Evolutionary conservation across 2,329 filamentous ascomycete species (phyloP).

Genomic region (Microdochium bolleyi): DNA sequence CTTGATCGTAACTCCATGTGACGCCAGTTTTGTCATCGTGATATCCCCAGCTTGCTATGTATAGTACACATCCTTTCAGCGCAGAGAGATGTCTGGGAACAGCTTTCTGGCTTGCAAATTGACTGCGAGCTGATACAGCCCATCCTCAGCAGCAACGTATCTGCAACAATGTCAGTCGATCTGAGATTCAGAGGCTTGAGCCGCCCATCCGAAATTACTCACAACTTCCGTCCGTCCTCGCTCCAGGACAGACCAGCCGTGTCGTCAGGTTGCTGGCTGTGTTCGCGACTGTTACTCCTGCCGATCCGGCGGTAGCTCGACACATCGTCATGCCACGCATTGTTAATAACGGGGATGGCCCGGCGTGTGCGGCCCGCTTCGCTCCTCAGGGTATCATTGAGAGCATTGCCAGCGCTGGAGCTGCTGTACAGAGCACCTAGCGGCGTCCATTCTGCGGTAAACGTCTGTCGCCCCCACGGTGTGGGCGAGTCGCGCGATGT

Average conservation of each 20-base stretch:
- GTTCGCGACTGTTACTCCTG: slow-evolving; percentile 18
- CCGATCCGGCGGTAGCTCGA: slow-evolving; percentile 14
- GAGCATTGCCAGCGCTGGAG: slow-evolving; percentile 9
- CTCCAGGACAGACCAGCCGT: slow-evolving; percentile 57
- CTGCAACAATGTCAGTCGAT: too few species aligned
- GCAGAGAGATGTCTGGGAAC: slow-evolving; percentile 45
- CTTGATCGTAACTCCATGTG: too few species aligned
- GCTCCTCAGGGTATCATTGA: slow-evolving; percentile 4
- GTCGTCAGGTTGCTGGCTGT: slow-evolving; percentile 42
- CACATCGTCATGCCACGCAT: slow-evolving; percentile 20
- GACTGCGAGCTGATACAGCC: slow-evolving; percentile 67
- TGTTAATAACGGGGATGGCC: slow-evolving; percentile 18
- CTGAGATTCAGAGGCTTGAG: too few species aligned
- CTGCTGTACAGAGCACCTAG: slow-evolving; percentile 32
- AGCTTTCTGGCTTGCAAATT: slow-evolving; percentile 54
- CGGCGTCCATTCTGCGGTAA: slow-evolving; percentile 29
- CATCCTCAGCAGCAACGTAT: slow-evolving; percentile 59
- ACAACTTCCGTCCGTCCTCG: slow-evolving; percentile 51
- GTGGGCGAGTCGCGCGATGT: slow-evolving; percentile 14
- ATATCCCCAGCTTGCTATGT: neutral
- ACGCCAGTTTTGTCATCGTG: too few species aligned
- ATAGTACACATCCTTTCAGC: slow-evolving; percentile 23
- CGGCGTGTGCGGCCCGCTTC: slow-evolving; percentile 18
- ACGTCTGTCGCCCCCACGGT: slow-evolving; percentile 14
- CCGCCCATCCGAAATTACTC: too few species aligned